Percentiles rank a stretch among this genome's conserved stretches.
phyloP scores from a whole-genome alignment of 441 rosid species.

The Gossypium lobatum region DNA sequence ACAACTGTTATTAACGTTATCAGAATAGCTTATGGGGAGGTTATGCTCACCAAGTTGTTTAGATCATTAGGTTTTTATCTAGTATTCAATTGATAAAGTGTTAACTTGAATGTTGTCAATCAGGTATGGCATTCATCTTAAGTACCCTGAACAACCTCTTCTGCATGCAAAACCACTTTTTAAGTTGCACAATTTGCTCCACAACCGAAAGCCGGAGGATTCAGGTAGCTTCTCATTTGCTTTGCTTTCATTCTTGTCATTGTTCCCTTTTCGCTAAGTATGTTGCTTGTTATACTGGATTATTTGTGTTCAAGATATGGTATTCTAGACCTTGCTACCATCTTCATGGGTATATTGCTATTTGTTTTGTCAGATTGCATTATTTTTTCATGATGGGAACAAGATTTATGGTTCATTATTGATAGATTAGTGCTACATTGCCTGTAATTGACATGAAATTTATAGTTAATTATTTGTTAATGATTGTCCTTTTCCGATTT shows the following conservation, averaged over 20 bases:
- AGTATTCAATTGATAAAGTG: conserved; percentile 1
- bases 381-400: neutral
- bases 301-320: conserved; percentile 1
- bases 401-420: neutral
- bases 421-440: neutral
- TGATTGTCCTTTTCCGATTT: neutral
- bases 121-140: conserved; percentile 65
- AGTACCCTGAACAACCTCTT: conserved; percentile 67
- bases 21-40: conserved; percentile 17
- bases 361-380: neutral
- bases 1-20: neutral
- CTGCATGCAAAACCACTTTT: conserved; percentile 72
- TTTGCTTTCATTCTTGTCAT: conserved; percentile 10
- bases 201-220: conserved; percentile 53
- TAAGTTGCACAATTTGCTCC: conserved; percentile 74
- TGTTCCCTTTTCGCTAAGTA: neutral
- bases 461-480: neutral
- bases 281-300: neutral
- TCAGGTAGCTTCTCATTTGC: conserved; percentile 43
- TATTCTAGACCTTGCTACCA: neutral
- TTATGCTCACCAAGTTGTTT: conserved; percentile 13
- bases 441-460: conserved; percentile 1
- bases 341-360: conserved; percentile 1
- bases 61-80: neutral
- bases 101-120: conserved; percentile 21